These are phyloP conservation scores for Hippophae rhamnoides DNA, from an alignment of 306 rosid species.

Conservation along the genomic window DNA sequence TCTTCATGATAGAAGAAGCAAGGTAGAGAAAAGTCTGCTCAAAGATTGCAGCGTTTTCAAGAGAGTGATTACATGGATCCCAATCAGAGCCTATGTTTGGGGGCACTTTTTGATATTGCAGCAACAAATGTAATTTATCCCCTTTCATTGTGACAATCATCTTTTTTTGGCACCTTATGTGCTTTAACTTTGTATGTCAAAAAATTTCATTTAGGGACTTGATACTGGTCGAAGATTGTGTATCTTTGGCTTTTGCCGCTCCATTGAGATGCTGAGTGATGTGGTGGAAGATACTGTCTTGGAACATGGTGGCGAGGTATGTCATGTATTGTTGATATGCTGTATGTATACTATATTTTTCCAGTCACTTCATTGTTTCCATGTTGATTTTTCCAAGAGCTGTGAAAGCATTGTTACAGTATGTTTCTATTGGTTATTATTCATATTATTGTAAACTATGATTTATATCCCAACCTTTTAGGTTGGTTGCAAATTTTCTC, in stretches of 20 bases:
- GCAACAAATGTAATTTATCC: conserved; percentile 70
- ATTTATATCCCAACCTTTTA: no score
- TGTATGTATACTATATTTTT: not conserved
- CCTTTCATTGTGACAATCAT: not conserved
- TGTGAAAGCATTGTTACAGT: not conserved
- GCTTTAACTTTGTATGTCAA: conserved; percentile 9
- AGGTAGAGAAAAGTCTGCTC: conserved; percentile 44
- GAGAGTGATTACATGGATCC: conserved; percentile 94
- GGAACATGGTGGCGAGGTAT: conserved; percentile 96
- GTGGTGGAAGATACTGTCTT: conserved; percentile 92
- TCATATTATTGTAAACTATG: no score
- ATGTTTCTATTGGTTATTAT: not conserved
- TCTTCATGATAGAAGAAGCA: conserved; percentile 55
- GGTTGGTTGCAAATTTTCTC: no score
- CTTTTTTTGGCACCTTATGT: not conserved
- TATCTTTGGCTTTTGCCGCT: conserved; percentile 88
- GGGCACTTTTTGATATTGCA: conserved; percentile 90
- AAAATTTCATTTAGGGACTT: conserved; percentile 55
- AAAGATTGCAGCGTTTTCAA: conserved; percentile 58
- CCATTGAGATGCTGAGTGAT: conserved; percentile 94
- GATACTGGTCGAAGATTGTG: conserved; percentile 87
- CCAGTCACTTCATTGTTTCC: not conserved
- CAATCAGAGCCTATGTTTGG: conserved; percentile 74
- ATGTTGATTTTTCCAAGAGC: not conserved
- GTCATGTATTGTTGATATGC: conserved; percentile 10